Evolutionary conservation across 2,329 filamentous ascomycete species (phyloP).

Genomic region (Cladophialophora carrionii): DNA sequence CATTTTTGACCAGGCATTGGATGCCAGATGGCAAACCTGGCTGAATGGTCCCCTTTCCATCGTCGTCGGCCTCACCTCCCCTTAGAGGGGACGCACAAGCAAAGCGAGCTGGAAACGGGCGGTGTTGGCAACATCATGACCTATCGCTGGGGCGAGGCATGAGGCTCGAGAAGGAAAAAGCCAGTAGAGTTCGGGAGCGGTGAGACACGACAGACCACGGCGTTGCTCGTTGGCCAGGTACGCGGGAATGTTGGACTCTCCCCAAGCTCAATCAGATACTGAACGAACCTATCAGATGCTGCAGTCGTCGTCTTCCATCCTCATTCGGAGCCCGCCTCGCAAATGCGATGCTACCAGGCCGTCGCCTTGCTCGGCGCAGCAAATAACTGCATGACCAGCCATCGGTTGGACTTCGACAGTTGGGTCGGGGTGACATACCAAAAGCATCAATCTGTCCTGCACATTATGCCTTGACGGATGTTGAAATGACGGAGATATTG

Average conservation of each 20-base stretch:
- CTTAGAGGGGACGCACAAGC: background rate
- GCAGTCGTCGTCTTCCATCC: background rate
- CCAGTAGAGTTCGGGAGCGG: background rate
- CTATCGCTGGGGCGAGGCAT: background rate
- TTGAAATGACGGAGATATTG: background rate
- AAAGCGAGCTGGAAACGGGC: background rate
- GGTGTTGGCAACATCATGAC: background rate
- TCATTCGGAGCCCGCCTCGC: background rate
- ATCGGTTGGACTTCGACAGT: background rate
- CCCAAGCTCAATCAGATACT: background rate
- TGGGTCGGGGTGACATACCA: background rate
- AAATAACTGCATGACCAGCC: background rate
- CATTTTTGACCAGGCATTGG: background rate
- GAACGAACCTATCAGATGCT: background rate
- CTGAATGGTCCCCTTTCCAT: background rate
- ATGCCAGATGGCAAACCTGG: background rate
- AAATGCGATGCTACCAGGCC: background rate
- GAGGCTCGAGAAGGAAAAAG: background rate
- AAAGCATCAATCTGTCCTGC: background rate
- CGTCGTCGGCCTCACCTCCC: background rate
- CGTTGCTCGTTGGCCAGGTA: background rate
- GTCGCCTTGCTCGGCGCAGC: background rate
- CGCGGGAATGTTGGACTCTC: background rate
- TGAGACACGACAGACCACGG: background rate
- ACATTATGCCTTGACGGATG: background rate